phyloP scores from a whole-genome alignment of 2,329 filamentous ascomycete species.

The Pseudogymnoascus sp. region DNA sequence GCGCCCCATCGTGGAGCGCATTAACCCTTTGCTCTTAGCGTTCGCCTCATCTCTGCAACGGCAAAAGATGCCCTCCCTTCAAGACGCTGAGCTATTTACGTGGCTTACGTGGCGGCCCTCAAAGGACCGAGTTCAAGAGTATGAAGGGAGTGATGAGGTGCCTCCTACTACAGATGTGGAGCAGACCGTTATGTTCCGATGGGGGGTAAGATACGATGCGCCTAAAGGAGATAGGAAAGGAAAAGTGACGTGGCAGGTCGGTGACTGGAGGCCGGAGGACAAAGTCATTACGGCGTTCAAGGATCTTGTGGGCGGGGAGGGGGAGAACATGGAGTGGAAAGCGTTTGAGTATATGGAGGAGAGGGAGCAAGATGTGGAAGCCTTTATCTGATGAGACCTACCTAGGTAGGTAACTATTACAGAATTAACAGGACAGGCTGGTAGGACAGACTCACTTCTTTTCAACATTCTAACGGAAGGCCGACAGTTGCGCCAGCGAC shows the following conservation, averaged over 20 bases:
- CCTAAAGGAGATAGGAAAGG: constrained; percentile 16
- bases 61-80: constrained; percentile 17
- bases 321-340: constrained; percentile 11
- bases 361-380: background rate
- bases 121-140: constrained; percentile 18
- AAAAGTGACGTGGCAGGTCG: constrained; percentile 21
- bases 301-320: constrained; percentile 16
- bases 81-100: constrained; percentile 19
- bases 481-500: background rate
- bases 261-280: constrained; percentile 19
- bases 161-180: background rate
- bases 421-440: constrained; percentile 2
- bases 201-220: constrained; percentile 20
- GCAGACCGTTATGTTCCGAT: constrained; percentile 18
- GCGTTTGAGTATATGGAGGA: constrained; percentile 1
- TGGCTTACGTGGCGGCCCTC: constrained; percentile 20
- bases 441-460: background rate
- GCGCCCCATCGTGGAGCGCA: constrained; percentile 1
- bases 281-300: constrained; percentile 18
- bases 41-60: constrained; percentile 19
- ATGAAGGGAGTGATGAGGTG: constrained; percentile 14
- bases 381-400: constrained; percentile 1
- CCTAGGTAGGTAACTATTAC: background rate
- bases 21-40: constrained; percentile 17
- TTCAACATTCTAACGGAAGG: background rate